Conservation (phyloP, 176 grass and related monocot species). For the Carex cristatella region DNA sequence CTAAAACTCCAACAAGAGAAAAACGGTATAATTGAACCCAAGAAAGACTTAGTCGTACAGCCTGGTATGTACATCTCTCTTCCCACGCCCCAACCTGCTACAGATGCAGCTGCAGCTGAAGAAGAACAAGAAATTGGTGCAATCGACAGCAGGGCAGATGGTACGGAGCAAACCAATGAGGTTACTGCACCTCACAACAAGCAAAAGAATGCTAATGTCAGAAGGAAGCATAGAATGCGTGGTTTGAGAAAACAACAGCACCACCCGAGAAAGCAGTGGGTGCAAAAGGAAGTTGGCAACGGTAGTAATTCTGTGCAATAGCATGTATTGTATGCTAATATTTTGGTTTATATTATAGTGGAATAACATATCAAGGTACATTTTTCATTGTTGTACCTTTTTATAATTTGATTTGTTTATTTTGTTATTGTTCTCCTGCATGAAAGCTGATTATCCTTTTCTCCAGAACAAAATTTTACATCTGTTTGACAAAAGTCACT, state of each 20-base stretch:
- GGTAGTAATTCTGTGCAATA: conserved; percentile 42
- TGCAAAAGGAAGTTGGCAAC: conserved; percentile 37
- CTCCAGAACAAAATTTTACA: neutral
- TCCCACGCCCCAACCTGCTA: conserved; percentile 5
- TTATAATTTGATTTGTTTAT: neutral
- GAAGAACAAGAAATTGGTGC: conserved; percentile 14
- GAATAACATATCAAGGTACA: neutral
- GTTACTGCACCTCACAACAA: conserved; percentile 32
- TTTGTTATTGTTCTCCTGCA: neutral
- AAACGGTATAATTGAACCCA: conserved; percentile 76
- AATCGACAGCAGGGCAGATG: conserved; percentile 17
- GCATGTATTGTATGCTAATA: neutral
- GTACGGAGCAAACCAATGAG: conserved; percentile 20
- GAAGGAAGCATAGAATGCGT: conserved; percentile 36
- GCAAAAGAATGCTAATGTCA: conserved; percentile 32
- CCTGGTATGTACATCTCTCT: conserved; percentile 78
- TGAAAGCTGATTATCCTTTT: neutral
- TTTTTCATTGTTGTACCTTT: neutral
- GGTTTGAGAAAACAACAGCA: conserved; percentile 38
- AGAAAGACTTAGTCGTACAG: conserved; percentile 65
- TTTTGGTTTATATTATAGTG: neutral
- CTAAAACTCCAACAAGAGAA: conserved; percentile 69
- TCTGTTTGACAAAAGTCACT: neutral
- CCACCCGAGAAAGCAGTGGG: conserved; percentile 53
- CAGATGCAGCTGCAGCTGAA: neutral